Evolutionary conservation across 2,329 filamentous ascomycete species (phyloP).

Genomic region (Harringtonia lauricola): DNA sequence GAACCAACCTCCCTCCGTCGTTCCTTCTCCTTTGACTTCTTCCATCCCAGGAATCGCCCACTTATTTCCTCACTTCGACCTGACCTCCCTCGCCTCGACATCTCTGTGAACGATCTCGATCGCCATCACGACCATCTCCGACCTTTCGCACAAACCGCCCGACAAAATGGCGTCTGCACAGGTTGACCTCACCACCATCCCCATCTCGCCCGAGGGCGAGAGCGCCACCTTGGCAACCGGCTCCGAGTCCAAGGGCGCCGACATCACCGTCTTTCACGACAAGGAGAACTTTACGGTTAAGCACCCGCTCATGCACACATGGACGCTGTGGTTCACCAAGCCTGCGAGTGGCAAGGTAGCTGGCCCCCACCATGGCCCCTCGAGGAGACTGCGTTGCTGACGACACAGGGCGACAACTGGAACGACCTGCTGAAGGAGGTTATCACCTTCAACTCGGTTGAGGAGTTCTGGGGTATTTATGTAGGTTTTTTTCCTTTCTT

Average conservation of each 20-base stretch:
- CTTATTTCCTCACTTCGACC: too few species aligned
- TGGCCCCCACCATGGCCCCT: not conserved
- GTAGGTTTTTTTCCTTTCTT: constrained; percentile 43
- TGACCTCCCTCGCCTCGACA: not conserved
- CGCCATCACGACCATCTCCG: not conserved
- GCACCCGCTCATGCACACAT: constrained; percentile 93
- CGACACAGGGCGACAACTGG: constrained; percentile 83
- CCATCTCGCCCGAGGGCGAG: constrained; percentile 53
- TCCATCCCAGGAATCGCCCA: not conserved
- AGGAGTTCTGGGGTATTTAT: constrained; percentile 99
- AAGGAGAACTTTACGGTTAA: constrained; percentile 99
- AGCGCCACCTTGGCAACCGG: constrained; percentile 33
- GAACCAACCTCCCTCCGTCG: not conserved
- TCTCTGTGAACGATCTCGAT: not conserved
- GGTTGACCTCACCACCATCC: constrained; percentile 58
- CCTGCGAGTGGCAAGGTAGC: constrained; percentile 84
- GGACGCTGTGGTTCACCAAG: constrained; percentile 99
- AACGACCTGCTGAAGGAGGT: constrained; percentile 96
- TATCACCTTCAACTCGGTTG: constrained; percentile 95
- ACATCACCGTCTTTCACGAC: constrained; percentile 94
- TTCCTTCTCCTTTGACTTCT: not conserved
- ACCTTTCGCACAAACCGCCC: not conserved
- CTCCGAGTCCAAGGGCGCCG: constrained; percentile 40
- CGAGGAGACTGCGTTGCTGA: constrained; percentile 6
- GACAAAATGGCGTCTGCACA: constrained; percentile 36